Base-by-base conservation (phyloP, 805 yeast genomes). In the Suhomyces canberraensis region DNA sequence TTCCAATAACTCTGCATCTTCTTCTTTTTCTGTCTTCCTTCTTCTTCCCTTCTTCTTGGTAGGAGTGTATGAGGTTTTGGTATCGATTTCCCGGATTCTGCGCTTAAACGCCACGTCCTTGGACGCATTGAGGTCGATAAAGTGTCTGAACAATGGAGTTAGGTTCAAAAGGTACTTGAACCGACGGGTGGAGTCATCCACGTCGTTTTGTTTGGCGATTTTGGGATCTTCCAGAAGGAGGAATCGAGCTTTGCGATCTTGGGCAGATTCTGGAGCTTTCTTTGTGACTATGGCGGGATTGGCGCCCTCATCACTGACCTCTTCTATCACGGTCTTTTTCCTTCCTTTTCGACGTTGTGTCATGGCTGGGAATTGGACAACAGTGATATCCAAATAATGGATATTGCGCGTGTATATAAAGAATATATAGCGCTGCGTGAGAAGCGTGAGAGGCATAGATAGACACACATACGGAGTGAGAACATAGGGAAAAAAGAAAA, bases 21-120 rank as follows among this genome's bases (percentile, higher is more conserved):
- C 98, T 59, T 91, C 97, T 60, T 87, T 84, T 61, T 93, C 98
- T 0, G 96, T 80, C 53, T 90, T 93, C 46, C 97, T 75, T 37
- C 85, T 79, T 33, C 93, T 80, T 18, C 66, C 45, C 36, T 35
- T 48, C 26, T 39, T 48, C n/a, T 49, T 44, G 18, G 47, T 39
- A 33, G 60, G 61, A 25, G 63, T 56, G 33, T 67, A 66, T 16
- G 70, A 69, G 19, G 61, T 56, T 41, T 76, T 69, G 17, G 63
- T 61, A 47, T 83, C 89, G 18, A 79, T 66, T 33, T 72, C 74
- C 46, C 75, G 71, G 38, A 84, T 64, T 25, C 81, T 35, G 32
- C 75, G 76, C 56, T 78, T 79, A 52, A 90, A 77, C 26, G 73
- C 71, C 19, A 82, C 79, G 54, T 89, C 96, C 54, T 82, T 83